These are phyloP conservation scores for Rhododendron williamsianum DNA, from an alignment of 148 eudicot species.

Conservation along the genomic window DNA sequence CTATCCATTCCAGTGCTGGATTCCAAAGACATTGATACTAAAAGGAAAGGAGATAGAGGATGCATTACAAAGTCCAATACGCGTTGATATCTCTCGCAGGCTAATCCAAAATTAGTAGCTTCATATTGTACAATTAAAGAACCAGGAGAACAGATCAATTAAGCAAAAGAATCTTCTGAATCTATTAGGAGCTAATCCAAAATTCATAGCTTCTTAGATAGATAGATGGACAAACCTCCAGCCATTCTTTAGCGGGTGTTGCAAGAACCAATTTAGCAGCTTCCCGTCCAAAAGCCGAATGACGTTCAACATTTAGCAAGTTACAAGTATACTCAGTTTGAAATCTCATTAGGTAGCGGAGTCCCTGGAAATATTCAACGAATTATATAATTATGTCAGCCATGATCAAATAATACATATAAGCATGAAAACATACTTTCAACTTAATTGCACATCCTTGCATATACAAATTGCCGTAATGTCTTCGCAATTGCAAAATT, in stretches of 20 bases:
- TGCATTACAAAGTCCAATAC: background rate
- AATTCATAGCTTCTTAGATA: background rate
- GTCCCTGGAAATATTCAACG: constrained; percentile 43
- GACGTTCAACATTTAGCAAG: constrained; percentile 77
- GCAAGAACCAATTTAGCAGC: constrained; percentile 76
- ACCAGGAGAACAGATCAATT: background rate
- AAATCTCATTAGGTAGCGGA: constrained; percentile 89
- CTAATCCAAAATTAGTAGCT: too few relatives aligned
- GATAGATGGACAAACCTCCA: constrained; percentile 28
- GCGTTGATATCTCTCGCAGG: background rate
- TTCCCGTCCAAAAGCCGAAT: constrained; percentile 74
- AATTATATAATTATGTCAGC: background rate
- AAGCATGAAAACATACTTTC: background rate
- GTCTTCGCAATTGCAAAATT: background rate
- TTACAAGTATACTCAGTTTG: constrained; percentile 72
- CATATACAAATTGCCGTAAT: background rate
- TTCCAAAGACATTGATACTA: background rate
- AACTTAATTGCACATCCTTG: background rate
- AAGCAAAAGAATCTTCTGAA: background rate
- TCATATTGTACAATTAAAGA: background rate
- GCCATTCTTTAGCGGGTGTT: constrained; percentile 20
- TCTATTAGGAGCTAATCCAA: background rate
- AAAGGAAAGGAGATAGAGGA: background rate
- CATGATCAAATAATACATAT: background rate
- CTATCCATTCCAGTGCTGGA: background rate